Evolutionary conservation across 495 filamentous ascomycete species (phyloP).

Genomic region (Bacidia gigantensis): DNA sequence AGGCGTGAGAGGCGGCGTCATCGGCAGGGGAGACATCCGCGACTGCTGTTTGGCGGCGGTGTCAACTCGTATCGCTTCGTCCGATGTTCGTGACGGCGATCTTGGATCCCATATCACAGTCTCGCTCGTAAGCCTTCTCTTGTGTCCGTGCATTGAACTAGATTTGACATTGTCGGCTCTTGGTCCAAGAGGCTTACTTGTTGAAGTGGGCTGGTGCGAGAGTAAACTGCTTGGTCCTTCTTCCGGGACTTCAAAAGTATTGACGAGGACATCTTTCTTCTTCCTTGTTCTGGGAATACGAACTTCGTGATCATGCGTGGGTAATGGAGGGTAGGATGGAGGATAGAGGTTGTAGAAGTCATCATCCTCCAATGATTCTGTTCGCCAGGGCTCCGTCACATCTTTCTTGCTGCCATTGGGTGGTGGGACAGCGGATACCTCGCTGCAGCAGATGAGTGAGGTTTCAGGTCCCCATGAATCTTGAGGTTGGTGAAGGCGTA

Average conservation of each 20-base stretch:
- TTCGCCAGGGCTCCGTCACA: not conserved
- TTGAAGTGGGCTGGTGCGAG: not conserved
- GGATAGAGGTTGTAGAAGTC: not conserved
- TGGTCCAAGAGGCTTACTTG: too few species aligned
- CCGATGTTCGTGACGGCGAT: not conserved
- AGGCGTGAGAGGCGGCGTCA: slow-evolving; percentile 3
- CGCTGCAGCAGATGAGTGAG: not conserved
- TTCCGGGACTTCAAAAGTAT: not conserved
- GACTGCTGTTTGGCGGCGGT: not conserved
- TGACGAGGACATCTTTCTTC: not conserved
- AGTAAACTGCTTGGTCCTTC: not conserved
- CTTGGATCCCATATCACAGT: slow-evolving; percentile 3
- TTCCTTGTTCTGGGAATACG: not conserved
- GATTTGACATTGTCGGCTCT: too few species aligned
- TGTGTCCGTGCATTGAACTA: too few species aligned
- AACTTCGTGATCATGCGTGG: not conserved
- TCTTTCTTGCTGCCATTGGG: not conserved
- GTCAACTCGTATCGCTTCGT: not conserved
- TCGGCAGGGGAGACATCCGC: not conserved
- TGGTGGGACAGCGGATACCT: not conserved
- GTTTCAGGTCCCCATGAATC: not conserved
- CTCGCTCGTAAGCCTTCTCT: not conserved
- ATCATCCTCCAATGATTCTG: not conserved
- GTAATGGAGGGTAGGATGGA: not conserved
- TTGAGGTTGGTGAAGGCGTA: not conserved